Percentiles rank a stretch among this genome's conserved stretches.
These are phyloP conservation scores for Xylariaceae sp. DNA, from an alignment of 2,329 filamentous ascomycete species.

Conservation along the genomic window DNA sequence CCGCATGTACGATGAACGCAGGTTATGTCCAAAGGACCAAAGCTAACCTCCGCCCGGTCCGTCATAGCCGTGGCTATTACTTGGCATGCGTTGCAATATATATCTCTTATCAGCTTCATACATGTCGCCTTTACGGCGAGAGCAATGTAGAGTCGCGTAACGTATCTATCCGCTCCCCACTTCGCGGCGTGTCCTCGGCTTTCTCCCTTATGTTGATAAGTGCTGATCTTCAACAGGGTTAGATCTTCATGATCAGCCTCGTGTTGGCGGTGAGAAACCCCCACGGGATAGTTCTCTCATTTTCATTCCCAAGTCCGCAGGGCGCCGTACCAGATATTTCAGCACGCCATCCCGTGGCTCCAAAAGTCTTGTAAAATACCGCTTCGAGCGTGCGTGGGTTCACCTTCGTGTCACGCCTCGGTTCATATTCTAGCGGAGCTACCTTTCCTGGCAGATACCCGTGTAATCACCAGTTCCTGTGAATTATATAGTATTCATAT, in stretches of 20 bases:
- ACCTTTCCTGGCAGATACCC: slow-evolving; percentile 21
- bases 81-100: slow-evolving; percentile 28
- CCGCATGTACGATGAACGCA: slow-evolving; percentile 11
- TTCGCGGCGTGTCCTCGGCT: slow-evolving; percentile 34
- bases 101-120: slow-evolving; percentile 26
- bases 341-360: slow-evolving; percentile 10
- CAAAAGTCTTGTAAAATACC: slow-evolving; percentile 5
- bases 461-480: slow-evolving; percentile 17
- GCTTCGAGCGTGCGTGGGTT: slow-evolving; percentile 5
- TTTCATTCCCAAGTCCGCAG: slow-evolving; percentile 10
- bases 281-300: slow-evolving; percentile 12
- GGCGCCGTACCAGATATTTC: slow-evolving; percentile 4
- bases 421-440: slow-evolving; percentile 19
- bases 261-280: slow-evolving; percentile 10
- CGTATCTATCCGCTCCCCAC: slow-evolving; percentile 33
- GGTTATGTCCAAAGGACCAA: slow-evolving; percentile 17
- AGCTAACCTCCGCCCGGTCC: slow-evolving; percentile 28
- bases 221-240: slow-evolving; percentile 26
- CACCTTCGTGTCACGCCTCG: slow-evolving; percentile 8
- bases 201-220: slow-evolving; percentile 13
- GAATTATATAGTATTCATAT: slow-evolving; percentile 24
- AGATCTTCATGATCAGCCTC: slow-evolving; percentile 23
- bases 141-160: slow-evolving; percentile 14
- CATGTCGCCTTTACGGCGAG: slow-evolving; percentile 11
- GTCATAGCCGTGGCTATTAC: slow-evolving; percentile 26